These are phyloP conservation scores for Macaranga tanarius DNA, from an alignment of 441 rosid genomes.

Conservation along the genomic window DNA sequence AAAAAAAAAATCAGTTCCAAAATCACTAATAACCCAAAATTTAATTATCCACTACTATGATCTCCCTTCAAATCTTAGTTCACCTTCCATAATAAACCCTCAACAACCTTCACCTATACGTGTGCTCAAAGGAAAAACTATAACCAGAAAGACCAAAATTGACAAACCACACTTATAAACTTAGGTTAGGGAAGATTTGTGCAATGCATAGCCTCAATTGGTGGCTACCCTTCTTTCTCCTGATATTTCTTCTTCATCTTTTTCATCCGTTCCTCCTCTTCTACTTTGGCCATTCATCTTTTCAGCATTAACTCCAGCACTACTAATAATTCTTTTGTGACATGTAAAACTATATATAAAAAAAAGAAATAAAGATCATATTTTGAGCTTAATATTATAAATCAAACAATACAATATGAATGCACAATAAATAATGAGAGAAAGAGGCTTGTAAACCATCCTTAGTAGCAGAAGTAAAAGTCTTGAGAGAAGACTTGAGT, in stretches of 20 bases:
- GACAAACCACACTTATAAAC: neutral
- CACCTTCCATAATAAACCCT: neutral
- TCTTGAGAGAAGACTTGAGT: neutral
- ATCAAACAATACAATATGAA: neutral
- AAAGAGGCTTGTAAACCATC: neutral
- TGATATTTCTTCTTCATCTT: neutral
- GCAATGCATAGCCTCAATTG: neutral
- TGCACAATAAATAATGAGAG: neutral
- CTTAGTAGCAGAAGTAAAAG: neutral
- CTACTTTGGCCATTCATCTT: neutral
- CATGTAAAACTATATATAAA: neutral
- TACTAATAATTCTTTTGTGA: neutral
- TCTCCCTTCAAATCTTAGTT: neutral
- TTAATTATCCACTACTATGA: neutral
- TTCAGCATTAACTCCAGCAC: too few species aligned
- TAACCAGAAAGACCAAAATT: neutral
- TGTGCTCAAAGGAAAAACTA: neutral
- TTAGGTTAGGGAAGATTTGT: neutral
- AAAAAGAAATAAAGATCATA: neutral
- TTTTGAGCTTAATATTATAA: neutral
- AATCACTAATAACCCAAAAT: too few species aligned
- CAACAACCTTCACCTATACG: neutral
- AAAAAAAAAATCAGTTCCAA: neutral
- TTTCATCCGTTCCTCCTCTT: neutral
- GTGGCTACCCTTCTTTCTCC: neutral